These are phyloP conservation scores for Drosera spatulata DNA, from an alignment of 179 eudicot species.

Conservation along the genomic window DNA sequence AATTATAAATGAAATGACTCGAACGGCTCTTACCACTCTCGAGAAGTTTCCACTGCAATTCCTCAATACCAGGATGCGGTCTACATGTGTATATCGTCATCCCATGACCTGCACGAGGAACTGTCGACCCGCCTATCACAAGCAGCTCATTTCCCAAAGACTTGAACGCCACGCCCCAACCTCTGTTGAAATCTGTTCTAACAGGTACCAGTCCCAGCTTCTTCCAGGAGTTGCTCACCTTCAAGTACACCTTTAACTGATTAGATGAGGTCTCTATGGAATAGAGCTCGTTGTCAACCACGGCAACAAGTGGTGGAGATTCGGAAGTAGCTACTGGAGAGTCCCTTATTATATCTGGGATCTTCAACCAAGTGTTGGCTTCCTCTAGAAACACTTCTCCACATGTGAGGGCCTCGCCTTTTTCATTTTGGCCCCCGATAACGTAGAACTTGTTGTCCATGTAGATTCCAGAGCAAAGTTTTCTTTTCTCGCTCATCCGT, in stretches of 20 bases:
- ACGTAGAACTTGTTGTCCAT: slow-evolving; percentile 65
- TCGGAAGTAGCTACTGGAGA: slow-evolving; percentile 23
- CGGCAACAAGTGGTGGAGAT: slow-evolving; percentile 72
- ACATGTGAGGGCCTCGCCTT: slow-evolving; percentile 35
- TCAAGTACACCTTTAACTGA: slow-evolving; percentile 46
- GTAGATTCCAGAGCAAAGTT: slow-evolving; percentile 55
- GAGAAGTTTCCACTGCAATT: slow-evolving; percentile 36
- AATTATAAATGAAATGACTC: slow-evolving; percentile 52
- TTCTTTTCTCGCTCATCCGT: slow-evolving; percentile 39
- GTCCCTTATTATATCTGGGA: slow-evolving; percentile 44
- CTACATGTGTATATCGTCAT: slow-evolving; percentile 53
- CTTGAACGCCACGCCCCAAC: slow-evolving; percentile 88
- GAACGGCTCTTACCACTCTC: slow-evolving; percentile 23
- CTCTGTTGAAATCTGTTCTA: slow-evolving; percentile 40
- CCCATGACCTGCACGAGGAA: slow-evolving; percentile 15
- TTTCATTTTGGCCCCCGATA: slow-evolving; percentile 48
- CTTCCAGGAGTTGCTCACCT: slow-evolving; percentile 55
- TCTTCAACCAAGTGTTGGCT: slow-evolving; percentile 34
- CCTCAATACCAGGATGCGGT: slow-evolving; percentile 33
- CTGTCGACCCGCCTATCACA: slow-evolving; percentile 20
- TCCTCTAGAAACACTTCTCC: slow-evolving; percentile 48
- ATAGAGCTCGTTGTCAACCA: slow-evolving; percentile 52
- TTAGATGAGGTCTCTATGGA: slow-evolving; percentile 46
- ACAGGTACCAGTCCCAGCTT: slow-evolving; percentile 50
- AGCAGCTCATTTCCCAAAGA: slow-evolving; percentile 41